These are phyloP conservation scores for Boletus pseudopeckii DNA, from an alignment of 768 basidiomycete species.

Conservation along the genomic window DNA sequence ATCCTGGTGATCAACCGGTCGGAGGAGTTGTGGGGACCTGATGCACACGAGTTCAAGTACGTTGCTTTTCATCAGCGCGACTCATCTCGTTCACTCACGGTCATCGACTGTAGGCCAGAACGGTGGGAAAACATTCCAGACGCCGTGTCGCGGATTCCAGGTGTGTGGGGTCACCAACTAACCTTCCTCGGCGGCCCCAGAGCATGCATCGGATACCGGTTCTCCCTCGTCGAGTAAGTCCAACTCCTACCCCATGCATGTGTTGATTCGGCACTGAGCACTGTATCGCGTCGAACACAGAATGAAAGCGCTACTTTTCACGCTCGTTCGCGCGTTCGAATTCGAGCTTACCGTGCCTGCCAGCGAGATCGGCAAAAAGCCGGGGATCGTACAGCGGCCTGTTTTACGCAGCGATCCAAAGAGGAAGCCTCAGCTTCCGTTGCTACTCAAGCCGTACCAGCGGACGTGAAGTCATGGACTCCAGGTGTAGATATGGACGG, in stretches of 20 bases:
- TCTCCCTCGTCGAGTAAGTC: constrained; percentile 57
- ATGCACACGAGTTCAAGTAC: constrained; percentile 58
- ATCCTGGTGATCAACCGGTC: constrained; percentile 52
- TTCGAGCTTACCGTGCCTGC: constrained; percentile 7
- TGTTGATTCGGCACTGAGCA: neutral
- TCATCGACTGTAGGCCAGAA: constrained; percentile 47
- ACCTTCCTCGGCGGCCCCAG: constrained; percentile 63
- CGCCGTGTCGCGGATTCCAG: constrained; percentile 45
- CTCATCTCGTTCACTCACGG: neutral
- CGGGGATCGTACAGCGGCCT: neutral
- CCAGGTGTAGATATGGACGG: neutral
- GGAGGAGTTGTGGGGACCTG: constrained; percentile 57
- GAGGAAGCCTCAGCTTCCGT: constrained; percentile 4
- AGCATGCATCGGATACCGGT: constrained; percentile 67
- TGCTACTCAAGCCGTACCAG: constrained; percentile 7
- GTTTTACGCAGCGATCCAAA: constrained; percentile 3
- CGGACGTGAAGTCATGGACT: neutral
- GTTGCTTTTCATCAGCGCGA: constrained; percentile 3
- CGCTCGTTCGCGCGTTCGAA: constrained; percentile 10
- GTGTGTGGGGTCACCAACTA: constrained; percentile 57
- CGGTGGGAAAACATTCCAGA: constrained; percentile 55
- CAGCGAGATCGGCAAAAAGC: neutral
- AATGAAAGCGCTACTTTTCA: constrained; percentile 7
- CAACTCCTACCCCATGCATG: neutral
- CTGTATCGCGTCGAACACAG: neutral